Percentiles rank a stretch among this genome's conserved stretches.
phyloP scores from a whole-genome alignment of 2,329 filamentous ascomycete species.

The Ceratocystis huliohia region DNA sequence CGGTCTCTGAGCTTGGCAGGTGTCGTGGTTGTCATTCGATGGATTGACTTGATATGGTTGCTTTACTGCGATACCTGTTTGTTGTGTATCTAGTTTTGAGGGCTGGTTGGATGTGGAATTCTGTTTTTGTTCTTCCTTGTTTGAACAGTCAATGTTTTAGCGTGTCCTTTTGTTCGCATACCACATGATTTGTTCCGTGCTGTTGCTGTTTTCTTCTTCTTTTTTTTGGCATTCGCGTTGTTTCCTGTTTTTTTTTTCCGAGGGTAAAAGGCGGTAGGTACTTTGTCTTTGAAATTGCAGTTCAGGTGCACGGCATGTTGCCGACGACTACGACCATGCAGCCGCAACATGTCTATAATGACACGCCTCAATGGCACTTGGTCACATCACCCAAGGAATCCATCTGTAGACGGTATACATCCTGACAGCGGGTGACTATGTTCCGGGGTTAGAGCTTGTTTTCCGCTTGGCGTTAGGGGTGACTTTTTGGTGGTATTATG shows the following conservation, averaged over 20 bases:
- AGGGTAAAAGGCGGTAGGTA: not conserved
- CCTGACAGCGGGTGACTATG: not conserved
- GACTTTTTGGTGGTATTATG: not conserved
- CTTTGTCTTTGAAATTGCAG: not conserved
- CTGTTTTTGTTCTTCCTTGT: not conserved
- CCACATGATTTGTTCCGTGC: conserved; percentile 1
- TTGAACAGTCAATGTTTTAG: conserved; percentile 4
- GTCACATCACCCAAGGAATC: not conserved
- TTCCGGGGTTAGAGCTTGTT: not conserved
- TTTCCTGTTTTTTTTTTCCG: not conserved
- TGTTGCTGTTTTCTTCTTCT: not conserved
- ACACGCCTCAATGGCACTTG: not conserved
- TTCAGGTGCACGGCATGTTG: no score
- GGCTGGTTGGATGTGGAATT: not conserved
- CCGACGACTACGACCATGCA: no score
- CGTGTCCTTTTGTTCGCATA: not conserved
- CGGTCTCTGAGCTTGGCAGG: conserved; percentile 2
- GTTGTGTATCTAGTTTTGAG: no score
- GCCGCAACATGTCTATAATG: no score
- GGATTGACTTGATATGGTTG: not conserved
- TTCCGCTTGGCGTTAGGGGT: not conserved
- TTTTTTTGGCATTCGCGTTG: not conserved
- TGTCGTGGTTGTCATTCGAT: not conserved
- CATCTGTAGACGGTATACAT: no score
- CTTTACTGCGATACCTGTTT: not conserved